phyloP scores from a whole-genome alignment of 2,329 filamentous ascomycete species.

The Fusarium acutatum region DNA sequence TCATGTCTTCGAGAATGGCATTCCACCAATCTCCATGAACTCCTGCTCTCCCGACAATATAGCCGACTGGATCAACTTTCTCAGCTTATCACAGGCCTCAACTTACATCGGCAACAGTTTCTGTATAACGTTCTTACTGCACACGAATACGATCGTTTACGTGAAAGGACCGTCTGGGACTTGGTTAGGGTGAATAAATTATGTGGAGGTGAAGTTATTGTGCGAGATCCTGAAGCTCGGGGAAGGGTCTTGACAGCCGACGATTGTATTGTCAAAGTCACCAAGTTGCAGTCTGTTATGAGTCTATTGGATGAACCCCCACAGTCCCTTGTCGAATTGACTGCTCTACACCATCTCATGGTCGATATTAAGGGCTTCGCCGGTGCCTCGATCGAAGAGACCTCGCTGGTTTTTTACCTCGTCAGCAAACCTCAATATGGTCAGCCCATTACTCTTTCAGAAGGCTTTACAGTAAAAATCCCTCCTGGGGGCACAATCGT shows the following conservation, averaged over 20 bases:
- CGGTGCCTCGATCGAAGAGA: conserved; percentile 77
- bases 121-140: conserved; percentile 92
- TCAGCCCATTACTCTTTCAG: conserved; percentile 74
- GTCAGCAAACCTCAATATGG: conserved; percentile 75
- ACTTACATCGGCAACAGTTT: conserved; percentile 86
- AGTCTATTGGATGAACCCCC: conserved; percentile 89
- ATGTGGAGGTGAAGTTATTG: conserved; percentile 91
- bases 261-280: conserved; percentile 91
- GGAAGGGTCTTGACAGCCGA: conserved; percentile 90
- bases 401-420: conserved; percentile 79
- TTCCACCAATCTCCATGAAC: conserved; percentile 92
- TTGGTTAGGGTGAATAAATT: conserved; percentile 94
- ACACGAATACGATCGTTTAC: conserved; percentile 80
- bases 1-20: conserved; percentile 98
- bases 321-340: conserved; percentile 70
- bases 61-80: conserved; percentile 82
- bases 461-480: conserved; percentile 82
- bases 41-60: conserved; percentile 86
- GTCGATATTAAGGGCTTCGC: conserved; percentile 86
- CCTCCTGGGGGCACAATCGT: conserved; percentile 77
- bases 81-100: conserved; percentile 80
- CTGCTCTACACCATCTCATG: conserved; percentile 80
- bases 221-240: conserved; percentile 83
- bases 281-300: conserved; percentile 94
- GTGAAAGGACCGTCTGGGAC: conserved; percentile 95